phyloP scores from a whole-genome alignment of 129 eudicot species.

The Tagetes patula region DNA sequence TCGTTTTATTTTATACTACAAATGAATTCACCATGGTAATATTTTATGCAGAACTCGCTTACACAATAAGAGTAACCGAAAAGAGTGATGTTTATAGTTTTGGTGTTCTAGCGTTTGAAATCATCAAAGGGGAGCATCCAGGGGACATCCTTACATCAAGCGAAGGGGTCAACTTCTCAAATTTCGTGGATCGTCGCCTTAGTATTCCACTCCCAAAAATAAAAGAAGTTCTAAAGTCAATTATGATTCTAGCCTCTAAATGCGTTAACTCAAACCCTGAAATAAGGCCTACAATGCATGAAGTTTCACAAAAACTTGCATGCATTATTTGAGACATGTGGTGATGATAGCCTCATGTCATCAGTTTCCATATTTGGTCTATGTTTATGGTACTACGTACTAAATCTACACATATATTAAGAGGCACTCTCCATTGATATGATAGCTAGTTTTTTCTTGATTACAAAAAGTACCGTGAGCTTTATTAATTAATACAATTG shows the following conservation, averaged over 20 bases:
- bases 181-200: conserved; percentile 24
- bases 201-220: background rate
- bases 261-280: conserved; percentile 28
- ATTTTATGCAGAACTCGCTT: conserved; percentile 27
- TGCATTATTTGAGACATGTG: background rate
- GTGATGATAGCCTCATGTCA: background rate
- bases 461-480: no score
- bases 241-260: conserved; percentile 23
- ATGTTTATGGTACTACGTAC: no score
- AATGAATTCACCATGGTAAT: background rate
- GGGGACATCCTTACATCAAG: background rate
- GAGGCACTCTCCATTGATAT: no score
- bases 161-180: background rate
- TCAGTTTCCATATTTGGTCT: background rate
- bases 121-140: conserved; percentile 31
- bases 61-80: conserved; percentile 12
- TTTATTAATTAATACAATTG: no score
- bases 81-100: conserved; percentile 32
- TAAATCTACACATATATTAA: no score
- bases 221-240: conserved; percentile 1
- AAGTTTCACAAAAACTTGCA: conserved; percentile 16
- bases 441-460: no score
- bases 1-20: background rate
- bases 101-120: conserved; percentile 21
- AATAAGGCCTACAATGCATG: conserved; percentile 29